Evolutionary conservation across 495 filamentous ascomycete genomes (phyloP), one percentile per base, ranked within the genome.

Genomic region (Chaetomium cochliodes): DNA sequence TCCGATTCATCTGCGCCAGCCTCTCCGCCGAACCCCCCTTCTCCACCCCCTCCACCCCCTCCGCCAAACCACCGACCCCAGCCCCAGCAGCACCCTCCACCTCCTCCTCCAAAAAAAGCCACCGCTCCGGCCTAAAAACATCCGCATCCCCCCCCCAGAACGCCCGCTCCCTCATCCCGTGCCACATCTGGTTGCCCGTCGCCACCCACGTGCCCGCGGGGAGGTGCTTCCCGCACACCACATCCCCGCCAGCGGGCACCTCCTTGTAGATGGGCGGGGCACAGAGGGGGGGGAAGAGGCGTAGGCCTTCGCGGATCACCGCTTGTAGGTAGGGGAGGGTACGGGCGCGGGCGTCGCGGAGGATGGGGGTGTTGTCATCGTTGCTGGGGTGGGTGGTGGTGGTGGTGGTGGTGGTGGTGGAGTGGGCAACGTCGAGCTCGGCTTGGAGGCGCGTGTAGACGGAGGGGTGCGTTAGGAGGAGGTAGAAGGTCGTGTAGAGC

Each of bases 131-230:
- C 2, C 79, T 70, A 58, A 83, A 87, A 3, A 65, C 39, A 54
- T 79, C 71, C 4, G 74, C 74, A 62, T 85, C 80, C 0, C 67
- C 64, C 8, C 77, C 78, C 68, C 69, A 79, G 16, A 76, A 68
- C 26, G 58, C 64, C 59, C 69, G 72, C 30, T 73, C 62, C 13
- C 74, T 67, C n/a, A 73, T 58, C 1, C 25, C 39, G 74, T 69
- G 2, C 72, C 71, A 42, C 54, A 73, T 16, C 67, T 50, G 20
- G 62, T 68, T 15, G 58, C 59, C 33, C 37, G 55, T 58, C 18
- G 68, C 80, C 18, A 90, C 78, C 65, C 85, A 82, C 0, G 84
- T 87, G 5, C 86, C 86, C 20, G 76, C 81, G 0, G 87, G 87
- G 0, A 84, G 78, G 30, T 75, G 78, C 26, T 76, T 73, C 5